Conservation (phyloP, 1,284 basidiomycete species). For the Grifola frondosa region DNA sequence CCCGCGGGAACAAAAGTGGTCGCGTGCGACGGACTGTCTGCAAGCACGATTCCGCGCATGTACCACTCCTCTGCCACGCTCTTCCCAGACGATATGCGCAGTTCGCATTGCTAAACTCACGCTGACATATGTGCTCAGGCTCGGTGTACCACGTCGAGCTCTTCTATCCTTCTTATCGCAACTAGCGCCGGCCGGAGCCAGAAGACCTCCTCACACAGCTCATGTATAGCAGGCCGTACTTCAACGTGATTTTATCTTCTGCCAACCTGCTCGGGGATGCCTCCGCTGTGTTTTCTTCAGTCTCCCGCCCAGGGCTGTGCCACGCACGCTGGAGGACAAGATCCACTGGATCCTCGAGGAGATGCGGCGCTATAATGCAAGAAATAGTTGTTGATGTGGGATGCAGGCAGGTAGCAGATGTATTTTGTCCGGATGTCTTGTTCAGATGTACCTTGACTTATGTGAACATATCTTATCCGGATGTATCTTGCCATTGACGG, state of each 20-base stretch:
- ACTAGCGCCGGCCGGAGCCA: slow-evolving; percentile 69
- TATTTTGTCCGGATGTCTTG: too few relatives aligned
- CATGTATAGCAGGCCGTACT: slow-evolving; percentile 78
- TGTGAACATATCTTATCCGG: too few relatives aligned
- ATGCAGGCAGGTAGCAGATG: too few relatives aligned
- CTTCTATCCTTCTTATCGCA: slow-evolving; percentile 79
- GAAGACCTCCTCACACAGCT: slow-evolving; percentile 62
- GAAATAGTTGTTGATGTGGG: too few relatives aligned
- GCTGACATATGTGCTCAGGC: slow-evolving; percentile 39
- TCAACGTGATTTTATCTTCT: slow-evolving; percentile 64
- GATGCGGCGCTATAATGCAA: too few relatives aligned
- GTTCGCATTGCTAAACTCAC: background rate
- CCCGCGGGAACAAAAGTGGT: slow-evolving; percentile 64
- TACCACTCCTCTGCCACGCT: slow-evolving; percentile 80
- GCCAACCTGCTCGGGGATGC: slow-evolving; percentile 54
- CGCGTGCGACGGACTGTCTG: slow-evolving; percentile 53
- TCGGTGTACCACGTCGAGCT: slow-evolving; percentile 77
- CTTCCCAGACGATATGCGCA: slow-evolving; percentile 64
- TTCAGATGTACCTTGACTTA: too few relatives aligned
- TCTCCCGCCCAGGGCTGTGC: too few relatives aligned
- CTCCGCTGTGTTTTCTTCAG: too few relatives aligned
- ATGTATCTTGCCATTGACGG: too few relatives aligned
- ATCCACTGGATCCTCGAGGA: too few relatives aligned
- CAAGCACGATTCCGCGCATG: slow-evolving; percentile 68
- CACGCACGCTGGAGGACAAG: too few relatives aligned